phyloP scores from a whole-genome alignment of 2,329 filamentous ascomycete genomes.

The Ascochyta pisi region DNA sequence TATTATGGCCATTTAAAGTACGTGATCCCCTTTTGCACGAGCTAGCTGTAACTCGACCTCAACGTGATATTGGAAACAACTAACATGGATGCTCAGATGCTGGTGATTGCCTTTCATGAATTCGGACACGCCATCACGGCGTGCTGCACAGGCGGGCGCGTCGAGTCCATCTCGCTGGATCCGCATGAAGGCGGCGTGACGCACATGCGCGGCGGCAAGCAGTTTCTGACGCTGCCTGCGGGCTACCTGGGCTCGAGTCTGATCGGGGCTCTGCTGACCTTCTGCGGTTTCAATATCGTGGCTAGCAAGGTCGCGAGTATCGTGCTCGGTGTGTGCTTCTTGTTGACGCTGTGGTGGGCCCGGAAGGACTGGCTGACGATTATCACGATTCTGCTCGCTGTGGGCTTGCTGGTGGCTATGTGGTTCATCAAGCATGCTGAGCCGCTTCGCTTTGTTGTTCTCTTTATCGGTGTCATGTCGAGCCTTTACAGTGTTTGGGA shows the following conservation, averaged over 20 bases:
- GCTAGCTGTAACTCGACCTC: too few species aligned
- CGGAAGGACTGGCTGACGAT: conserved; percentile 80
- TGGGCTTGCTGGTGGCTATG: conserved; percentile 73
- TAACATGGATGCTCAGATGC: conserved; percentile 62
- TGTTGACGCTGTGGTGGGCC: conserved; percentile 84
- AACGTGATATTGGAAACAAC: not conserved
- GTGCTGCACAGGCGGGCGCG: conserved; percentile 73
- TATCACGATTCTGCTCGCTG: conserved; percentile 70
- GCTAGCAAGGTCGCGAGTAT: conserved; percentile 81
- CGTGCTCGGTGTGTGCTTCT: conserved; percentile 73
- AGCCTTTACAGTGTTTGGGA: conserved; percentile 84
- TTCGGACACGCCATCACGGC: conserved; percentile 77
- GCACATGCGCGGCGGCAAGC: conserved; percentile 75
- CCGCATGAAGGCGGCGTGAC: conserved; percentile 80
- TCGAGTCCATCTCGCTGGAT: conserved; percentile 77
- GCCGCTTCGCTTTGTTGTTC: conserved; percentile 73
- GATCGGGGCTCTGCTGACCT: conserved; percentile 78
- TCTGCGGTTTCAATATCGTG: conserved; percentile 82
- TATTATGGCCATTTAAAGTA: conserved; percentile 83
- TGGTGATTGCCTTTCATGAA: conserved; percentile 84
- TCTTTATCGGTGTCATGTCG: conserved; percentile 85
- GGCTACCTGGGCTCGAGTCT: conserved; percentile 80
- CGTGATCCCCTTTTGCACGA: not conserved
- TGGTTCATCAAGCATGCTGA: conserved; percentile 84
- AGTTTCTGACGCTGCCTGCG: conserved; percentile 74